Percentiles rank a stretch among this genome's conserved stretches.
phyloP scores from a whole-genome alignment of 495 filamentous ascomycete genomes.

The Hypoxylon rickii region DNA sequence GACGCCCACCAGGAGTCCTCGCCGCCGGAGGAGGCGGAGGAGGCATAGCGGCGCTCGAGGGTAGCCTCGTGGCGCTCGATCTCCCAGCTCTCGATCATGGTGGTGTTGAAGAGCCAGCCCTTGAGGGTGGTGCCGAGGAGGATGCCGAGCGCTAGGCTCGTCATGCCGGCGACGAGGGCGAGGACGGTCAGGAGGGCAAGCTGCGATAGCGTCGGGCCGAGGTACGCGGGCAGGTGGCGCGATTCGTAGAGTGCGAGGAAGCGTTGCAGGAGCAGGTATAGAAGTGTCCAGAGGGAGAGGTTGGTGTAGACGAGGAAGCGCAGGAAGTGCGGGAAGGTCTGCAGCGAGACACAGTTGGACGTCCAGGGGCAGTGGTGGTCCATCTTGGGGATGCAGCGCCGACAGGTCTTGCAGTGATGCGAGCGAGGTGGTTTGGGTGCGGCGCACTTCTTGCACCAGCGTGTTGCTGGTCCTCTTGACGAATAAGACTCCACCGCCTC shows the following conservation, averaged over 20 bases:
- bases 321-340: constrained; percentile 86
- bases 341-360: constrained; percentile 86
- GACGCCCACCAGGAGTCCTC: constrained; percentile 30
- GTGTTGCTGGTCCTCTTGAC: constrained; percentile 23
- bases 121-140: constrained; percentile 57
- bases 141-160: constrained; percentile 67
- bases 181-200: constrained; percentile 71
- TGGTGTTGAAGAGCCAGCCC: constrained; percentile 56
- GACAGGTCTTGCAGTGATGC: constrained; percentile 91
- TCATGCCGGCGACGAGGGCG: constrained; percentile 61
- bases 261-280: constrained; percentile 65
- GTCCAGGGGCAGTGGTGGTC: constrained; percentile 99
- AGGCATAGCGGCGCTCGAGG: constrained; percentile 62
- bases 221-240: constrained; percentile 75
- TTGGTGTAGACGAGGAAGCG: constrained; percentile 85
- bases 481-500: constrained; percentile 4
- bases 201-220: constrained; percentile 70
- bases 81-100: constrained; percentile 94
- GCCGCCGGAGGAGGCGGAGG: constrained; percentile 62
- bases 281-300: constrained; percentile 62
- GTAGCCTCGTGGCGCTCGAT: constrained; percentile 83
- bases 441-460: constrained; percentile 88
- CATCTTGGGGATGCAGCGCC: constrained; percentile 93
- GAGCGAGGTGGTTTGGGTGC: constrained; percentile 81
- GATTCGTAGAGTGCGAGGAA: constrained; percentile 65